Percentiles rank a stretch among this genome's conserved stretches.
phyloP scores from a whole-genome alignment of 2,329 filamentous ascomycete genomes.

The Gliomastix tumulicola region DNA sequence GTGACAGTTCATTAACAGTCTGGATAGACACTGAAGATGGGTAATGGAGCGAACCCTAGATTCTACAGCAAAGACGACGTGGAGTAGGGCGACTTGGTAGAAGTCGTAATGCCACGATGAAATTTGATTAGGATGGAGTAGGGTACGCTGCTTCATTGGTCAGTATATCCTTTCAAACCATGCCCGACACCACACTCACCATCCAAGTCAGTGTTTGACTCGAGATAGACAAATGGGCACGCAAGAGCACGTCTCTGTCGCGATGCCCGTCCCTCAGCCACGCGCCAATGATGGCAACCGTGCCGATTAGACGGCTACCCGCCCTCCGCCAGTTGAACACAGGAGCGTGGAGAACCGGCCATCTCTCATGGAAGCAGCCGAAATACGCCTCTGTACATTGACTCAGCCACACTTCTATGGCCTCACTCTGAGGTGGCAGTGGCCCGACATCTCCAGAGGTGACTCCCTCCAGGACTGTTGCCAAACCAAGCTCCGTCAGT shows the following conservation, averaged over 20 bases:
- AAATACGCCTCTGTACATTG: slow-evolving; percentile 23
- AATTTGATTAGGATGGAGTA: no score
- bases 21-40: slow-evolving; percentile 3
- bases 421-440: neutral
- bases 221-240: slow-evolving; percentile 14
- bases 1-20: no score
- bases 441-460: neutral
- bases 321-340: slow-evolving; percentile 18
- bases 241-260: slow-evolving; percentile 15
- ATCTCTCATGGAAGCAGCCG: slow-evolving; percentile 28
- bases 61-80: slow-evolving; percentile 29
- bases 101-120: slow-evolving; percentile 17
- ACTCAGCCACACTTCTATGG: slow-evolving; percentile 8
- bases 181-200: neutral
- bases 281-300: slow-evolving; percentile 28
- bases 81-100: slow-evolving; percentile 25
- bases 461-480: neutral
- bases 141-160: slow-evolving; percentile 1
- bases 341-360: slow-evolving; percentile 31
- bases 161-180: neutral
- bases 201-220: neutral
- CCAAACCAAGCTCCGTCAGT: neutral
- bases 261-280: slow-evolving; percentile 23
- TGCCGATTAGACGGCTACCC: slow-evolving; percentile 15
- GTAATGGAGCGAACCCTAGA: slow-evolving; percentile 17